Evolutionary conservation across 257 asterid species (phyloP), one percentile per base, ranked within the genome.

Genomic region (Vinca minor): DNA sequence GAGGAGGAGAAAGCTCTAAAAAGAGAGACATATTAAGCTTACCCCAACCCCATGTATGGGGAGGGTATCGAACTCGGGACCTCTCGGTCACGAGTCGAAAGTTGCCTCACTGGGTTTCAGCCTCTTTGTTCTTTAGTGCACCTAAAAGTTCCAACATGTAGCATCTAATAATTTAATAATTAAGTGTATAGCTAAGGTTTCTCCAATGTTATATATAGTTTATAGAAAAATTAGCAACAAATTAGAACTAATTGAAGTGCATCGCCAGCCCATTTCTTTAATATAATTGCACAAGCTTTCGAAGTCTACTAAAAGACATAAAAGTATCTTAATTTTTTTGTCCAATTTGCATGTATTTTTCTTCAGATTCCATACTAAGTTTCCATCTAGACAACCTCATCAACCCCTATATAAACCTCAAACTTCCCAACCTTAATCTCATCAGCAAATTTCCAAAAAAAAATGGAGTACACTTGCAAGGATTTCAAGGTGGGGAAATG

Each of bases 401-500:
- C 12, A 0, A 1, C 17, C 49, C 18, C 35, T 31, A 70, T 63
- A 70, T 42, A 54, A 29, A 11, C 63, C 63, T 14, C 55, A 17
- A 38, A 54, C 60, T 55, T 31, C 41, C 17, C 35, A 31, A 13
- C 8, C 25, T 17, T 55, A 4, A 29, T 54, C n/a, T n/a, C n/a
- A n/a, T n/a, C n/a, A n/a, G 59, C 31, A 31, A 55, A n/a, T n/a
- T n/a, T 35, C 29, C 61, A 29, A 29, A 13, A 29, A 13, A 8
- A 55, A 29, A 87, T 83, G 93, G 91, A 86, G 71, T 84, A 72
- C 79, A 70, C 42, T 18, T 79, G 88, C 71, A 71, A 82, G 79
- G 84, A 82, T 17, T 89, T 89, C 70, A 83, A 81, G 83, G 95
- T 84, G 9, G 96, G 96, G 0, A 89, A 86, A 78, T 89, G 96